Percentiles rank a stretch among this genome's conserved stretches.
phyloP scores from a whole-genome alignment of 192 early-diverging fungal species.

The Backusella tarrabulga region DNA sequence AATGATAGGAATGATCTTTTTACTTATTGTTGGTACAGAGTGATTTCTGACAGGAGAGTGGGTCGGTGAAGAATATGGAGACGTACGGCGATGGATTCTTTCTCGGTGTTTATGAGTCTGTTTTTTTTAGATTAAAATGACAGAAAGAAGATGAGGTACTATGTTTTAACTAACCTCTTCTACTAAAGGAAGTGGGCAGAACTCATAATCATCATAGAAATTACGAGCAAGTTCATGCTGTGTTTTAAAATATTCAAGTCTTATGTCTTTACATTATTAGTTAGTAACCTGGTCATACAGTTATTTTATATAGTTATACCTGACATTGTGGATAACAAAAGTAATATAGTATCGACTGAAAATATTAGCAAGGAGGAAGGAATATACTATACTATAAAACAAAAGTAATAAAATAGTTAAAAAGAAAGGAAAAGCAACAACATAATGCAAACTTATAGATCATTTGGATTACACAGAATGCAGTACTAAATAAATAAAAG shows the following conservation, averaged over 20 bases:
- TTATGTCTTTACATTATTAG: neutral
- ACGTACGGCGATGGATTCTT: conserved; percentile 19
- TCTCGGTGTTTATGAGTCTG: conserved; percentile 28
- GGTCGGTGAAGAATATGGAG: conserved; percentile 16
- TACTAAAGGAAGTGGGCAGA: conserved; percentile 50
- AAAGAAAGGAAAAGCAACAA: neutral
- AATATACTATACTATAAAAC: neutral
- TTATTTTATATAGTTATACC: neutral
- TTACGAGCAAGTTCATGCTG: conserved; percentile 51
- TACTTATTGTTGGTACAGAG: neutral
- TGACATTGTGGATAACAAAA: neutral
- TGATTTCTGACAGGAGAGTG: neutral
- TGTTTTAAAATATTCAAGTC: conserved; percentile 46
- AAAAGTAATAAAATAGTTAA: neutral
- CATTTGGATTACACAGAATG: neutral
- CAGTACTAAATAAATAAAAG: neutral
- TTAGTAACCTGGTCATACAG: neutral
- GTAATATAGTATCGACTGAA: neutral
- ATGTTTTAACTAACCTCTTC: conserved; percentile 32
- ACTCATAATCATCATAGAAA: conserved; percentile 59
- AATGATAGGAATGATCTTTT: conserved; percentile 48
- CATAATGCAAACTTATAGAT: neutral
- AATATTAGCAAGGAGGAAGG: neutral
- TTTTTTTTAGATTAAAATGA: neutral
- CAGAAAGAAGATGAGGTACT: neutral